phyloP scores from a whole-genome alignment of 768 basidiomycete genomes.

The Pleurotus ostreatus region DNA sequence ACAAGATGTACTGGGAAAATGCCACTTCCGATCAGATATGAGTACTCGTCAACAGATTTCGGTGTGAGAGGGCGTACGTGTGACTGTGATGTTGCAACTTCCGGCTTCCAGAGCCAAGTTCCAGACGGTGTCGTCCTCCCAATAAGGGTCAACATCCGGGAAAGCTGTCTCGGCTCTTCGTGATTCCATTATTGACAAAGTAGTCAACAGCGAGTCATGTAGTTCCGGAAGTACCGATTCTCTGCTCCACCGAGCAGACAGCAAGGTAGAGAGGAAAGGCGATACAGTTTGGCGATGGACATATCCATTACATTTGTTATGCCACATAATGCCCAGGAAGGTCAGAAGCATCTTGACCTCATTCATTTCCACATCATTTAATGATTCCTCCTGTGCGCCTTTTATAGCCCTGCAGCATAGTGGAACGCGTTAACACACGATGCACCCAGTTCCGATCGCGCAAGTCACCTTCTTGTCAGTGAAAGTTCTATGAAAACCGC shows the following conservation, averaged over 20 bases:
- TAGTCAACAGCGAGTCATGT: constrained; percentile 30
- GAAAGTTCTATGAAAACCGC: not conserved
- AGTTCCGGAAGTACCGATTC: constrained; percentile 16
- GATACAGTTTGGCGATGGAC: constrained; percentile 16
- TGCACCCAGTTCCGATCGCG: too few relatives aligned
- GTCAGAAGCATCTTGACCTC: constrained; percentile 20
- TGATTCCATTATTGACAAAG: constrained; percentile 24
- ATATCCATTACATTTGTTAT: constrained; percentile 17
- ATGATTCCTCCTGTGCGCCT: constrained; percentile 1
- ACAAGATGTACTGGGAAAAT: constrained; percentile 40
- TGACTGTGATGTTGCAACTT: constrained; percentile 29
- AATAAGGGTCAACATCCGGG: constrained; percentile 10
- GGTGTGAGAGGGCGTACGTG: constrained; percentile 29
- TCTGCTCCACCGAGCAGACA: constrained; percentile 13
- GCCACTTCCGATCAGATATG: constrained; percentile 29
- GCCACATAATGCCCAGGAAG: constrained; percentile 33
- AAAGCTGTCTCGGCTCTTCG: constrained; percentile 11
- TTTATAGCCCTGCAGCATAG: not conserved
- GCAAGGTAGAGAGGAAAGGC: constrained; percentile 18
- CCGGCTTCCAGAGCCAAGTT: constrained; percentile 22
- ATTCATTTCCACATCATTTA: constrained; percentile 8
- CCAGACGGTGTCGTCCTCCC: constrained; percentile 34
- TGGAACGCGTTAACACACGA: too few relatives aligned
- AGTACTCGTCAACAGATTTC: too few relatives aligned
- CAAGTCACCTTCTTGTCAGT: too few relatives aligned